Base-by-base conservation (phyloP, 1,139 yeast genomes). In the Candida anutae region DNA sequence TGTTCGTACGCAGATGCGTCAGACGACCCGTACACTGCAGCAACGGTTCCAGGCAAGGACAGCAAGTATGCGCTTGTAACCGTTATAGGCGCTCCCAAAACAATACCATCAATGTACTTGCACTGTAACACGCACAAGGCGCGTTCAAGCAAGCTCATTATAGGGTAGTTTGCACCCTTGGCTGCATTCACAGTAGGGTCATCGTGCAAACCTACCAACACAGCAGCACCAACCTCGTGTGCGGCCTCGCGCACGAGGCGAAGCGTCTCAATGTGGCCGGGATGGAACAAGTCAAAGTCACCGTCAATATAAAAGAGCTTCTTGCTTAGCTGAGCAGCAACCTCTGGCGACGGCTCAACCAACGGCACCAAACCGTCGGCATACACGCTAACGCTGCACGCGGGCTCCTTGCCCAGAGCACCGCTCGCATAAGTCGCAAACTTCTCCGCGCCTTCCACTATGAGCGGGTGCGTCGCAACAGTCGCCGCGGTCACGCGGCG, bases 101-200 rank as follows among this genome's bases (percentile, higher is more conserved):
- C 58, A 8, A 85, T 65, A 0, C 81, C 85, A 47, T 87, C 94
- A 16, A 88, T 88, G 41, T 79, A 82, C 34, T 71, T 70, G 54
- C 96, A 85, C 52, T 88, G 95, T 42, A 90, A 59, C 6, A 85
- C 90, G 53, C 95, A 85, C 37, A 90, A 60, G 0, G 90, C 72
- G 39, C 97, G 71, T 52, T 90, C 97, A 36, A 80, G 72, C 16
- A 82, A 45, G 46, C 81, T 85, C 97, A 90, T 90, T 28, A 87
- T 77, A 12, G 95, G 94, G 46, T 76, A 74, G 48, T 77, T 77
- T 32, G 66, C 57, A 6, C 88, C 88, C 46, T 78, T 77, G 46
- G 64, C 59, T 30, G 48, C 42, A 52, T 79, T 77, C 28, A 77
- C 72, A 15, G 69, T 62, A 16, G 46, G 42, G 49, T 83, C 94